Conservation (phyloP, 495 filamentous ascomycete genomes). For the Astrothelium macrocarpum region DNA sequence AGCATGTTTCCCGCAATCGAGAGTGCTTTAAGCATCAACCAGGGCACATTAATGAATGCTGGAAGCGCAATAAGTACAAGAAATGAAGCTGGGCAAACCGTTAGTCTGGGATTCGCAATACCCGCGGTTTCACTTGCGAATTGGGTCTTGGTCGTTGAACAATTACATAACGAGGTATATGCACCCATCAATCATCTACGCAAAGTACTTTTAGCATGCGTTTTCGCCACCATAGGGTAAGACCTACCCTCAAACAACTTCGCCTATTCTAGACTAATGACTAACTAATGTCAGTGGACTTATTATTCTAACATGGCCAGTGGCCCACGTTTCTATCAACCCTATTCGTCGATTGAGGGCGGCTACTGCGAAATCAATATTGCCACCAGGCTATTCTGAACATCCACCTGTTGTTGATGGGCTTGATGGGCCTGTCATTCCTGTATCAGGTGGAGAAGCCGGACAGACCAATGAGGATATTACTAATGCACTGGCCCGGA, state of each 20-base stretch:
- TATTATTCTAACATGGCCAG: slow-evolving; percentile 57
- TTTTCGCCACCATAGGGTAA: slow-evolving; percentile 66
- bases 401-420: background rate
- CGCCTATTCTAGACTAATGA: background rate
- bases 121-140: slow-evolving; percentile 54
- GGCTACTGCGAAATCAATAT: slow-evolving; percentile 68
- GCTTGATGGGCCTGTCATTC: background rate
- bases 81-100: slow-evolving; percentile 55
- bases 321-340: slow-evolving; percentile 68
- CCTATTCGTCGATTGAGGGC: slow-evolving; percentile 69
- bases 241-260: slow-evolving; percentile 16
- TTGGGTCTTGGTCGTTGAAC: slow-evolving; percentile 76
- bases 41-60: slow-evolving; percentile 45
- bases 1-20: slow-evolving; percentile 47
- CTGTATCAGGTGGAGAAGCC: background rate
- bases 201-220: slow-evolving; percentile 69
- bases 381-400: slow-evolving; percentile 40
- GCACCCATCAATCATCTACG: slow-evolving; percentile 62
- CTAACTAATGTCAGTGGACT: slow-evolving; percentile 26
- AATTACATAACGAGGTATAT: slow-evolving; percentile 61
- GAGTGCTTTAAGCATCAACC: slow-evolving; percentile 41
- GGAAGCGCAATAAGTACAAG: slow-evolving; percentile 53
- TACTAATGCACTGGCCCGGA: slow-evolving; percentile 28
- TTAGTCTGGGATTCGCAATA: slow-evolving; percentile 65
- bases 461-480: slow-evolving; percentile 28